Percentiles rank a stretch among this genome's conserved stretches.
Evolutionary conservation across 1,284 basidiomycete species (phyloP).

Genomic region (Sanghuangporus weigelae): DNA sequence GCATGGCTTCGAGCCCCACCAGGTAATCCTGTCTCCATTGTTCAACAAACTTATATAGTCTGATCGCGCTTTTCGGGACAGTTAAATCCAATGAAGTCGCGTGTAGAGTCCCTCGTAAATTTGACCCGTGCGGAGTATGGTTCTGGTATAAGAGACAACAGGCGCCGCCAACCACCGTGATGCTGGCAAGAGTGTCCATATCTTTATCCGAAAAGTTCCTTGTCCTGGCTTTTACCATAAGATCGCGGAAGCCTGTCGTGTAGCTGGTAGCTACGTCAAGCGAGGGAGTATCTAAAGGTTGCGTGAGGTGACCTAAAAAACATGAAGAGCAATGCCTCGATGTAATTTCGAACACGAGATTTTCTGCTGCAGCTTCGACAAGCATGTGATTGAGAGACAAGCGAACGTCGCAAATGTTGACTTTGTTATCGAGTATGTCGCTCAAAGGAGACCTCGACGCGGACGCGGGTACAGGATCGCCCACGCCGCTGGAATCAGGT

Average conservation of each 20-base stretch:
- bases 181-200: conserved; percentile 54
- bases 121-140: conserved; percentile 10
- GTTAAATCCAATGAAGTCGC: conserved; percentile 45
- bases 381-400: conserved; percentile 7
- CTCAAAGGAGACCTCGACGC: background rate
- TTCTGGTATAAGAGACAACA: conserved; percentile 8
- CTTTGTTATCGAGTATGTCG: conserved; percentile 7
- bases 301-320: conserved; percentile 26
- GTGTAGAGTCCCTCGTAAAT: conserved; percentile 38
- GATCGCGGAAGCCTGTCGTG: conserved; percentile 40
- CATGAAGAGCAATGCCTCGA: conserved; percentile 37
- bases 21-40: conserved; percentile 78
- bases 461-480: background rate
- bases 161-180: conserved; percentile 39
- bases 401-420: conserved; percentile 3
- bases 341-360: conserved; percentile 41
- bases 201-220: conserved; percentile 35
- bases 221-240: conserved; percentile 55
- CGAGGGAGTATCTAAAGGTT: conserved; percentile 25
- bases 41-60: conserved; percentile 68
- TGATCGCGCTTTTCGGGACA: conserved; percentile 75
- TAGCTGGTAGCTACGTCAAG: conserved; percentile 41
- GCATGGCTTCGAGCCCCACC: conserved; percentile 59
- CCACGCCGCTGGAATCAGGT: background rate
- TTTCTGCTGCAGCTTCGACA: conserved; percentile 47